Conservation (phyloP, 345 rosid species). For the Corymbia maculata region DNA sequence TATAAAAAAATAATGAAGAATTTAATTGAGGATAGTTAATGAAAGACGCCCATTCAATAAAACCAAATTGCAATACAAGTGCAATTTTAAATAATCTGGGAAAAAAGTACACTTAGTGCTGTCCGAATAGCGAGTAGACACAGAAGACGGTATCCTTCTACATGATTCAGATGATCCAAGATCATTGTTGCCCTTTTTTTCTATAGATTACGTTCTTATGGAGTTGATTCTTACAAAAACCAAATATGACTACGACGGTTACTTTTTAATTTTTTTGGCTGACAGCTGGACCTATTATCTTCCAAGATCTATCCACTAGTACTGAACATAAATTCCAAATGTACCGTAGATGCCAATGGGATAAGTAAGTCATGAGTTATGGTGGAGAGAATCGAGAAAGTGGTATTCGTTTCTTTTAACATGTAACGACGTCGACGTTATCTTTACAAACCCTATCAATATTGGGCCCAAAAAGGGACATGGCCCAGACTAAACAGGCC, state of each 20-base stretch:
- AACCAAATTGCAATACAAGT: background rate
- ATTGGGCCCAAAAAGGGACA: background rate
- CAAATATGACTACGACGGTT: background rate
- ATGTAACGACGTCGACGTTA: accelerated
- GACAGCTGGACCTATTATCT: background rate
- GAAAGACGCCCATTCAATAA: background rate
- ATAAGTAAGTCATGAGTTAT: background rate
- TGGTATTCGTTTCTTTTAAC: accelerated
- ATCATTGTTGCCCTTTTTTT: background rate
- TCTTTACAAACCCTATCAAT: background rate
- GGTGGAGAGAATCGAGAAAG: background rate
- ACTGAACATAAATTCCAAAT: background rate
- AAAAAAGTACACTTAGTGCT: background rate
- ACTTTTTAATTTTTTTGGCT: background rate
- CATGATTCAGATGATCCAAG: background rate
- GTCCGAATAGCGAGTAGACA: background rate
- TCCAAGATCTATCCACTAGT: background rate
- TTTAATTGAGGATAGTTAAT: background rate
- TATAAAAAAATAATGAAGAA: too few relatives aligned
- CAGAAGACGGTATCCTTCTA: background rate
- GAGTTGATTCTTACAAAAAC: background rate
- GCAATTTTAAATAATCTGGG: background rate
- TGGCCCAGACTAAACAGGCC: background rate
- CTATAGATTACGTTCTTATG: too few relatives aligned
- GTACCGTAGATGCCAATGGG: background rate